These are phyloP conservation scores for Carpinus viminea DNA, from an alignment of 306 rosid genomes.

Conservation along the genomic window DNA sequence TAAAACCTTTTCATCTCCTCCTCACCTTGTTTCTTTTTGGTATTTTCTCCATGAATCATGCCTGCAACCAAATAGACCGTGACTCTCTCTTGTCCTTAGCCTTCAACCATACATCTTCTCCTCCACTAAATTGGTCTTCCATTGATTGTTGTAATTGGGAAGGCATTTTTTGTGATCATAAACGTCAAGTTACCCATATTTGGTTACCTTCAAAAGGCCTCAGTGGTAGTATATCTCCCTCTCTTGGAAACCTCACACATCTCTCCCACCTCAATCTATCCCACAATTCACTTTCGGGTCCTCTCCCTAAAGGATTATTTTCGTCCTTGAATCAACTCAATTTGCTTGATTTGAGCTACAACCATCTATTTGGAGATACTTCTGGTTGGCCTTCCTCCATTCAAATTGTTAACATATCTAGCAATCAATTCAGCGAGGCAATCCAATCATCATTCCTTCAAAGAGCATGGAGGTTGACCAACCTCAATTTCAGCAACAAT, in stretches of 20 bases:
- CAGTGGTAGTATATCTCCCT: background rate
- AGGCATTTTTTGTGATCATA: background rate
- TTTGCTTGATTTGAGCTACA: conserved; percentile 16
- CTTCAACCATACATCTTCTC: too few species aligned
- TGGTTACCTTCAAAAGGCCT: background rate
- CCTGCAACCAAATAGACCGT: too few species aligned
- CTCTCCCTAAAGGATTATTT: background rate
- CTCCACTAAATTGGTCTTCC: background rate
- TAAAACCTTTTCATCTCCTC: too few species aligned
- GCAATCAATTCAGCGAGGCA: background rate
- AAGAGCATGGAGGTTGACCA: background rate
- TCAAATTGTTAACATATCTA: background rate
- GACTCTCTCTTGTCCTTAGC: too few species aligned
- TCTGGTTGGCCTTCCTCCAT: background rate
- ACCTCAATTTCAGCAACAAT: background rate
- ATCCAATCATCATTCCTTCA: conserved; percentile 1
- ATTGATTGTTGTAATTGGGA: background rate
- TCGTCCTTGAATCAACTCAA: background rate
- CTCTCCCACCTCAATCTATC: background rate
- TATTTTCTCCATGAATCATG: too few species aligned
- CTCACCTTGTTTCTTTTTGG: too few species aligned
- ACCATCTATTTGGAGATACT: conserved; percentile 5
- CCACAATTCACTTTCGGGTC: background rate
- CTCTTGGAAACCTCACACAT: background rate
- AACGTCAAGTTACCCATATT: background rate